These are phyloP conservation scores for Cryptomeria japonica DNA, from an alignment of 75 land plant species.

Conservation along the genomic window DNA sequence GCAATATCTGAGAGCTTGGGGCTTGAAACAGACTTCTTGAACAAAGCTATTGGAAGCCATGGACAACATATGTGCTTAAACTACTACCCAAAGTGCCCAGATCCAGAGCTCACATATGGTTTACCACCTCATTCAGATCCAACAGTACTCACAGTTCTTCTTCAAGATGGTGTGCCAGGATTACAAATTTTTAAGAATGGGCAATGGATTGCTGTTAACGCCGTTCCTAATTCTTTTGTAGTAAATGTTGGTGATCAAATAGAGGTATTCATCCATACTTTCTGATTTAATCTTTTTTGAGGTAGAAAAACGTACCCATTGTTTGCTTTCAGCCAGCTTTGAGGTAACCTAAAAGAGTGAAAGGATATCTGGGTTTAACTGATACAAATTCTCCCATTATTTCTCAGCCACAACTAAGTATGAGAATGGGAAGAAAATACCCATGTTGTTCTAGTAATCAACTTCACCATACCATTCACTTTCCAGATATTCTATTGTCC, in stretches of 20 bases:
- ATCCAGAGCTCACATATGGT: constrained; percentile 70
- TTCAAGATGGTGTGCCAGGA: constrained; percentile 58
- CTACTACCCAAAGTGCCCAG: constrained; percentile 74
- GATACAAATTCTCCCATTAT: too few relatives aligned
- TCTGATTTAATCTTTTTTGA: background rate
- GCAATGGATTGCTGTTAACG: constrained; percentile 51
- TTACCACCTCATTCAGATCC: constrained; percentile 73
- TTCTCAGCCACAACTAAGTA: too few relatives aligned
- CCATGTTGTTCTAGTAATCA: too few relatives aligned
- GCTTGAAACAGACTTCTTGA: constrained; percentile 32
- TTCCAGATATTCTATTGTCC: too few relatives aligned
- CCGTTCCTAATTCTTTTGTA: constrained; percentile 52
- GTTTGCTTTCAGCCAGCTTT: background rate
- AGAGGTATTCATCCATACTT: constrained; percentile 14
- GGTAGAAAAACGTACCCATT: background rate
- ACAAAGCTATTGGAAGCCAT: constrained; percentile 43
- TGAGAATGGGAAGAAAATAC: too few relatives aligned
- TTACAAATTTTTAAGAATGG: constrained; percentile 43
- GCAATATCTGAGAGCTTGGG: constrained; percentile 67
- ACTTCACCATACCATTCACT: too few relatives aligned
- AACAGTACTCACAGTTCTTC: constrained; percentile 53
- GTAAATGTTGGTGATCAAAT: constrained; percentile 76
- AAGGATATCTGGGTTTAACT: background rate
- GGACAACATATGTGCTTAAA: constrained; percentile 65
- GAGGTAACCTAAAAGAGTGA: background rate